Evolutionary conservation across 805 yeast species (phyloP), one percentile per base, ranked within the genome.

Genomic region (Wickerhamomyces ciferrii): DNA sequence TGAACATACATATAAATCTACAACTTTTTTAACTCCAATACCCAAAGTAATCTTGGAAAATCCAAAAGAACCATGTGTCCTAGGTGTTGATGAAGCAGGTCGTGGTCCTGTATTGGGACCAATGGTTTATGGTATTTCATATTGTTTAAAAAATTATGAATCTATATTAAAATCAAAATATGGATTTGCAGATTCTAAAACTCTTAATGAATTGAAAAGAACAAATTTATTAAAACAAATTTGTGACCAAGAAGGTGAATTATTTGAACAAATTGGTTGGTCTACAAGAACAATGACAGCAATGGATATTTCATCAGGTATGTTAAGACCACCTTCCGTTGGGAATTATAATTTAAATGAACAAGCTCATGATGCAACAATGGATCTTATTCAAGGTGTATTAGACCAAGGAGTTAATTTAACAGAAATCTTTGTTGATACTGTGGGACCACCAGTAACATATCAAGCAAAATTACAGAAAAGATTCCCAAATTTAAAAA

Each of bases 71-170:
- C 70, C 75, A 0, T 75, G 83, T 2, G 63, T 71, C 4, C 65
- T 94, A 11, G 99, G 99, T 1, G 96, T 94, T 1, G 99, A 94
- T 64, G 99, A 94, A 62, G 99, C 99, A 0, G 99, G 99, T 1
- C 75, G 99, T 53, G 99, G 99, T 0, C 99, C 99, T 0, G 97
- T 95, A 0, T 58, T 95, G 37, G 99, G 99, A 0, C 96, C 98
- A 0, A 94, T 94, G 99, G 99, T 94, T 2, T 94, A 94, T 60
- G 96, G 96, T 3, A 71, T 89, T 7, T 82, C 94, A 3, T 94
- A 89, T 60, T 83, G 96, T 51, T 65, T 82, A 13, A 72, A 75
- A 42, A 63, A 68, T 0, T 86, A 78, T 47, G 68, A 67, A 49
- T 62, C 71, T 27, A 59, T 66, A 1, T 60, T 73, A 18, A 72